These are phyloP conservation scores for Xylaria sp. DNA, from an alignment of 2,329 filamentous ascomycete species.

Conservation along the genomic window DNA sequence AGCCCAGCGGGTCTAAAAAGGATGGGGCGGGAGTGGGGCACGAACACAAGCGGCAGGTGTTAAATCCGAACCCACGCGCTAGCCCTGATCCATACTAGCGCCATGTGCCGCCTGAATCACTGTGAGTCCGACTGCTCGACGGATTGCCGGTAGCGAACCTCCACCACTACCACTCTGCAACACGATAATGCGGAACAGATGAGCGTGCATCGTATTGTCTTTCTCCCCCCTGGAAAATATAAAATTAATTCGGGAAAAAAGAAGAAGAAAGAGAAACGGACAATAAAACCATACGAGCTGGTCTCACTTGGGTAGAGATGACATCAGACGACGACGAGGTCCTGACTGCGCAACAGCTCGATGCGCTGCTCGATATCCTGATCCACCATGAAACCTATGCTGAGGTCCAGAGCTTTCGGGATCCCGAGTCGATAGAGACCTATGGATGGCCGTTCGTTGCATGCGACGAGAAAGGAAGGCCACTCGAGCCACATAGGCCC, in stretches of 20 bases:
- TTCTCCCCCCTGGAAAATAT: no score
- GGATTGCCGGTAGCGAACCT: no score
- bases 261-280: not conserved
- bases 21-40: no score
- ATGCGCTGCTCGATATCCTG: constrained; percentile 55
- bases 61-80: no score
- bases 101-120: no score
- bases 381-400: constrained; percentile 55
- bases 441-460: constrained; percentile 66
- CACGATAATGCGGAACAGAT: no score
- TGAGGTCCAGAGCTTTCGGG: constrained; percentile 69
- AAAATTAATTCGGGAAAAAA: not conserved
- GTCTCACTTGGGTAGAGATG: constrained; percentile 2
- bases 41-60: no score
- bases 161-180: no score
- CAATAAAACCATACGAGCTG: not conserved
- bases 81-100: no score
- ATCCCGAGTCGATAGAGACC: constrained; percentile 54
- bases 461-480: constrained; percentile 19
- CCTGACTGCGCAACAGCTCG: constrained; percentile 39
- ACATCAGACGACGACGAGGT: not conserved
- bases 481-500: constrained; percentile 26
- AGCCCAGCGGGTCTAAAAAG: no score
- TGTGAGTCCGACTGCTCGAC: no score
- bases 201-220: no score